Base-by-base conservation (phyloP, 306 rosid species). In the Trichosanthes cucumerina region DNA sequence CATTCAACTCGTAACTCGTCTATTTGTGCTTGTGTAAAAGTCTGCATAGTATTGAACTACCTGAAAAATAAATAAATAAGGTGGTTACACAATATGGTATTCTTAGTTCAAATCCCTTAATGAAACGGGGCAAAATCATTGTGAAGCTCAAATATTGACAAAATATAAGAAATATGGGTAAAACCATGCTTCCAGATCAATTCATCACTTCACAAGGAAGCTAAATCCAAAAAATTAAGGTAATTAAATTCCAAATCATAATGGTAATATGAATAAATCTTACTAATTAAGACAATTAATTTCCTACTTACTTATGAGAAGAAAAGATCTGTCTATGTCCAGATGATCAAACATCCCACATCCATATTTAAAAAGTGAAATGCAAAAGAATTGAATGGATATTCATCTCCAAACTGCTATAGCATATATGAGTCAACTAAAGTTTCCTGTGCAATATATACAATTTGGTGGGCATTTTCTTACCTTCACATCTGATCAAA, bases 401-500 rank as follows among this genome's bases (percentile, higher is more conserved):
- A 38, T 18, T 11, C 18, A 8, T 28, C 21, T 8, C 28, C 4
- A 44, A 70, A 70, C 38, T 13, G 23, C 56, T 41, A 44, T 21
- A 44, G 19, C 75, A 23, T 21, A 23, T 21, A 56, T 2, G 56
- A 44, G 7, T 44, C 39, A 16, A 47, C 28, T 46, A 7, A 72
- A 26, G 59, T 72, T 43, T 46, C 26, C 4, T 15, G 39, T 24
- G 43, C 39, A 70, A 76, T 83, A 78, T 31, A 49, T 75, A 56
- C 53, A 19, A 57, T 15, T 11, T 10, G 33, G 33, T 28, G 33
- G 33, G 1, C 33, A 59, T 62, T 56, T 80, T 76, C 89, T 82
- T 84, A 96, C 99, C 97, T 96, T 96, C 76, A 96, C 84, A 57
- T 96, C 99, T 73, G 98, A 83, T 15, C 98, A 96, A 85, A 96